Conservation (phyloP, 352 stramenopile genomes). For the Pythium brassicae region DNA sequence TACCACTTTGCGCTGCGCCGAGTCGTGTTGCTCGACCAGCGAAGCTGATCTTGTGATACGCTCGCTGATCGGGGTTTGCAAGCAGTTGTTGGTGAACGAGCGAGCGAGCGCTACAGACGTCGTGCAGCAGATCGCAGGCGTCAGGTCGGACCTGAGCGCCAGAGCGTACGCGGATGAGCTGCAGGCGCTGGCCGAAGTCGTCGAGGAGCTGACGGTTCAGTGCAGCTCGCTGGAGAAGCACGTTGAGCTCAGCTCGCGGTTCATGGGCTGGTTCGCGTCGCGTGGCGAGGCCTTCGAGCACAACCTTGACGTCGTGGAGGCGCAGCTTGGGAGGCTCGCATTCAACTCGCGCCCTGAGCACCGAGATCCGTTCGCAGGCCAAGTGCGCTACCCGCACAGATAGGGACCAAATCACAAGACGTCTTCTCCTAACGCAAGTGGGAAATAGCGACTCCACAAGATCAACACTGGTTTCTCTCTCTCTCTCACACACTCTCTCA, state of each 20-base stretch:
- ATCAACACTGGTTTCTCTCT: too few species aligned
- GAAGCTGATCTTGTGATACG: too few species aligned
- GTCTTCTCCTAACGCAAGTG: too few species aligned
- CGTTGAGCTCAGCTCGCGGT: constrained; percentile 48
- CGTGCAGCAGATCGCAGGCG: constrained; percentile 8
- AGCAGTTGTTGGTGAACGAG: constrained; percentile 17
- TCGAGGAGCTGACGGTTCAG: constrained; percentile 12
- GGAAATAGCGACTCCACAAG: too few species aligned
- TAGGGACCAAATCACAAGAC: background rate
- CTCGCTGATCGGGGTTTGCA: too few species aligned
- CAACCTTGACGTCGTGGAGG: constrained; percentile 64
- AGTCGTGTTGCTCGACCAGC: too few species aligned
- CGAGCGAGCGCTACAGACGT: constrained; percentile 20
- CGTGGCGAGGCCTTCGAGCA: constrained; percentile 71
- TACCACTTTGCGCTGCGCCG: background rate
- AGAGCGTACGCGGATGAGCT: constrained; percentile 16
- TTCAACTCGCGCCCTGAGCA: constrained; percentile 25
- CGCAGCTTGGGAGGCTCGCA: constrained; percentile 47
- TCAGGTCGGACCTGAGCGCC: constrained; percentile 5
- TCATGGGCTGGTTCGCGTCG: constrained; percentile 70
- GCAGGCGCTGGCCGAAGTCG: background rate
- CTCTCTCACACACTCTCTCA: too few species aligned
- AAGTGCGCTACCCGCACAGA: constrained; percentile 33
- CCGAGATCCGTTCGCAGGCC: constrained; percentile 42
- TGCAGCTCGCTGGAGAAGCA: constrained; percentile 36